Percentiles rank a stretch among this genome's conserved stretches.
Evolutionary conservation across 495 filamentous ascomycete genomes (phyloP).

Genomic region (Immersiella caudata): DNA sequence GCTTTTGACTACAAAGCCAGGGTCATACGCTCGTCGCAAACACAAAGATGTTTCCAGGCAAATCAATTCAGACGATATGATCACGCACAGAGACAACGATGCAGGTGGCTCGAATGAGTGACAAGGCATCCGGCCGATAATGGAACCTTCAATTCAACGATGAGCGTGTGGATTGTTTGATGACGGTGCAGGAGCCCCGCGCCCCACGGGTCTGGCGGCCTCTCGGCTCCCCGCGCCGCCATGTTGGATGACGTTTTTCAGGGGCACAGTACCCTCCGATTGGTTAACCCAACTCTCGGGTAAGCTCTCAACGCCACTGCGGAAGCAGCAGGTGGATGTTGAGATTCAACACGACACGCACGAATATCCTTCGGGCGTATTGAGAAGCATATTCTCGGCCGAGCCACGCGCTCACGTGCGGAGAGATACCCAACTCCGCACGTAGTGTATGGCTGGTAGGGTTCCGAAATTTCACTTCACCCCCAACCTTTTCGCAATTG

Average conservation of each 20-base stretch:
- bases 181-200: background rate
- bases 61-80: background rate
- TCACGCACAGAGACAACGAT: background rate
- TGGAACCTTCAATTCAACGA: background rate
- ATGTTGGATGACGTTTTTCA: background rate
- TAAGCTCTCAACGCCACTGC: background rate
- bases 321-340: background rate
- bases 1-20: background rate
- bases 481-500: no score
- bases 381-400: background rate
- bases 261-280: background rate
- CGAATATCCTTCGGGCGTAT: background rate
- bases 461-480: no score
- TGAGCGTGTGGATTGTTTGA: background rate
- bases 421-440: no score
- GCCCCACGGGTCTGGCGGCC: background rate
- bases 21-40: background rate
- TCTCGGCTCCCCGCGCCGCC: background rate
- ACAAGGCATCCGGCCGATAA: background rate
- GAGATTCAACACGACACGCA: background rate
- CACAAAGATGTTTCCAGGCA: background rate
- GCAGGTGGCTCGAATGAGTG: background rate
- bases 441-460: no score
- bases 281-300: background rate
- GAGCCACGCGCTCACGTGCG: background rate